These are phyloP conservation scores for Claviceps maximensis DNA, from an alignment of 2,329 filamentous ascomycete species.

Conservation along the genomic window DNA sequence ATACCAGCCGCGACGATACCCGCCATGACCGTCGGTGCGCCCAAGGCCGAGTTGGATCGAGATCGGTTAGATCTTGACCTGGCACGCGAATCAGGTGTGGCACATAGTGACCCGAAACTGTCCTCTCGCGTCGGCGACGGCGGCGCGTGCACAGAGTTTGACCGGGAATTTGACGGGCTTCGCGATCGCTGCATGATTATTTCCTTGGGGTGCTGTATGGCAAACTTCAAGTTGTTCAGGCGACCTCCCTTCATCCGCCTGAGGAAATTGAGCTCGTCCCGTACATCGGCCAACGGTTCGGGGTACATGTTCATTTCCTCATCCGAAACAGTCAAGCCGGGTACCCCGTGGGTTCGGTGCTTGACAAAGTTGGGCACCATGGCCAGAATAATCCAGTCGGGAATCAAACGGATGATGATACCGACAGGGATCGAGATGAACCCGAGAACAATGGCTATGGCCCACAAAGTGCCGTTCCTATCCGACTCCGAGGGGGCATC, in stretches of 20 bases:
- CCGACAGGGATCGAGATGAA: constrained; percentile 77
- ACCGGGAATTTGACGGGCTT: constrained; percentile 50
- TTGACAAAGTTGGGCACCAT: constrained; percentile 41
- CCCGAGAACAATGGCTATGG: constrained; percentile 70
- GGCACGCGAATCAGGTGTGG: constrained; percentile 46
- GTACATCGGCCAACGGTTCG: constrained; percentile 58
- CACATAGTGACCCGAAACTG: constrained; percentile 34
- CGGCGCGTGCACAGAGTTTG: constrained; percentile 48
- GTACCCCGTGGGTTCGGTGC: constrained; percentile 31
- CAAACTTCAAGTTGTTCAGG: constrained; percentile 68
- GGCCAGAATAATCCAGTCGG: constrained; percentile 51
- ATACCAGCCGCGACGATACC: constrained; percentile 68
- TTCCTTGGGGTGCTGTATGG: constrained; percentile 62
- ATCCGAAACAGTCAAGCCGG: constrained; percentile 48
- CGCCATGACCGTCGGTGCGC: constrained; percentile 68
- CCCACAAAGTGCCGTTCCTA: constrained; percentile 53
- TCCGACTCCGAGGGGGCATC: constrained; percentile 37
- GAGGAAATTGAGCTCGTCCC: constrained; percentile 69
- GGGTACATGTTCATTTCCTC: constrained; percentile 59
- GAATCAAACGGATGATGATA: constrained; percentile 66
- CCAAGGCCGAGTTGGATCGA: constrained; percentile 56
- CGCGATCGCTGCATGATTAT: constrained; percentile 48
- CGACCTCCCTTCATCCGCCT: constrained; percentile 71
- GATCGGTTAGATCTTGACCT: constrained; percentile 56
- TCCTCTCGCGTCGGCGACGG: constrained; percentile 50